Conservation (phyloP, 139 green algal species). For the Nannochloris sp. region DNA sequence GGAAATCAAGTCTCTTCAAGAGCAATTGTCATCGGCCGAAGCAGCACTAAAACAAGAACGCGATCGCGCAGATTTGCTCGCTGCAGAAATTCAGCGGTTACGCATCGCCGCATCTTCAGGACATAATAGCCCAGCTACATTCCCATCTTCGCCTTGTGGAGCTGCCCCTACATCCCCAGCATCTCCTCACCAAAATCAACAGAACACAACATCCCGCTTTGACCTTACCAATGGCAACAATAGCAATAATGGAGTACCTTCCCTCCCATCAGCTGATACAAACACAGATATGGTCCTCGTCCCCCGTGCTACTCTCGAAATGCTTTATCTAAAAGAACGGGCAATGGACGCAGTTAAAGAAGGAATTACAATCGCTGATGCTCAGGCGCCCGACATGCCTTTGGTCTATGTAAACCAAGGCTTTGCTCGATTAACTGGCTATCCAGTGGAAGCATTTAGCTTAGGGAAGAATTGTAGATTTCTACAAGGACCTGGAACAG, state of each 20-base stretch:
- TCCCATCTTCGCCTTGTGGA: no score
- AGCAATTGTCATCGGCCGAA: slow-evolving; percentile 23
- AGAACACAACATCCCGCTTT: no score
- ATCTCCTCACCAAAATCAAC: no score
- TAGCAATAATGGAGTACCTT: no score
- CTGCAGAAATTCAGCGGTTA: slow-evolving; percentile 25
- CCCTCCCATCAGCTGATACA: no score
- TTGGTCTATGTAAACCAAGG: slow-evolving; percentile 76
- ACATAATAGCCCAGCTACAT: no score
- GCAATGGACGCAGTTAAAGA: slow-evolving; percentile 68
- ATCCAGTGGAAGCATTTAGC: slow-evolving; percentile 35
- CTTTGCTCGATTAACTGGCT: slow-evolving; percentile 78
- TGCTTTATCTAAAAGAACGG: slow-evolving; percentile 63
- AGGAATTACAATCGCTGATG: slow-evolving; percentile 76
- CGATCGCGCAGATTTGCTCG: slow-evolving; percentile 18
- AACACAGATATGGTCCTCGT: slow-evolving; percentile 42
- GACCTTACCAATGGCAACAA: no score
- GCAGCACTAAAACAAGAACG: slow-evolving; percentile 22
- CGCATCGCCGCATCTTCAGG: no score
- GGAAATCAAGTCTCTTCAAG: slow-evolving; percentile 24
- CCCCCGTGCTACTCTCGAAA: slow-evolving; percentile 43
- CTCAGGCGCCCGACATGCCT: slow-evolving; percentile 62
- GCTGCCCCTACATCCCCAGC: no score
- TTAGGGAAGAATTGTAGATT: slow-evolving; percentile 71
- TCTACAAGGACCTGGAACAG: slow-evolving; percentile 40